phyloP scores from a whole-genome alignment of 805 yeast genomes.

The Zygosaccharomyces gambellarensis region DNA sequence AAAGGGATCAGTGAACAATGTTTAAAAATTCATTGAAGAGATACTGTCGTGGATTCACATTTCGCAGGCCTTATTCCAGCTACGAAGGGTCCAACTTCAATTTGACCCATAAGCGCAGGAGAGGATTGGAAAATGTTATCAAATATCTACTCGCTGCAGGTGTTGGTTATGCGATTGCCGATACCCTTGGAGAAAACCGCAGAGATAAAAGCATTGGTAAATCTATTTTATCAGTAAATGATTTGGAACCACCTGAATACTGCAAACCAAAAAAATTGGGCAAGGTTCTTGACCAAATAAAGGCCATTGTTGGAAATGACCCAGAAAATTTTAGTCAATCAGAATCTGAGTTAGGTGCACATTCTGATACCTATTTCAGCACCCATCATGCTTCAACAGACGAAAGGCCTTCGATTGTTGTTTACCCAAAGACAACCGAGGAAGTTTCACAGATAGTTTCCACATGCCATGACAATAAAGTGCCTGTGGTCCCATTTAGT shows the following conservation, averaged over 20 bases:
- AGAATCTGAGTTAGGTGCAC: slow-evolving; percentile 43
- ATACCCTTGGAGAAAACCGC: slow-evolving; percentile 1
- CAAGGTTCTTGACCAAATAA: slow-evolving; percentile 41
- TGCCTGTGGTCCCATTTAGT: slow-evolving; percentile 73
- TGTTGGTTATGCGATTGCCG: slow-evolving; percentile 11
- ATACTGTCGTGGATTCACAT: neutral
- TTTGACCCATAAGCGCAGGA: neutral
- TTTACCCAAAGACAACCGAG: slow-evolving; percentile 60
- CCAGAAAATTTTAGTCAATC: slow-evolving; percentile 31
- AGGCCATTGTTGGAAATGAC: slow-evolving; percentile 36
- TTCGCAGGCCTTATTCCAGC: neutral
- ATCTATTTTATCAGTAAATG: slow-evolving; percentile 21
- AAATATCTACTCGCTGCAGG: slow-evolving; percentile 11
- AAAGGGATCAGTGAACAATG: neutral
- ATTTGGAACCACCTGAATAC: slow-evolving; percentile 24
- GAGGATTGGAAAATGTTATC: neutral
- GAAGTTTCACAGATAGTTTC: slow-evolving; percentile 62
- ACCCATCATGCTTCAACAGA: slow-evolving; percentile 59
- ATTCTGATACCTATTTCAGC: slow-evolving; percentile 56
- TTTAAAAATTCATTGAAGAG: neutral
- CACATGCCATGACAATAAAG: slow-evolving; percentile 51
- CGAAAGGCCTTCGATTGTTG: slow-evolving; percentile 54
- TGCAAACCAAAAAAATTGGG: slow-evolving; percentile 36
- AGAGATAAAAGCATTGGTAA: slow-evolving; percentile 6
- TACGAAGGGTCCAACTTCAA: slow-evolving; percentile 4